Evolutionary conservation across 1,284 basidiomycete species (phyloP).

Genomic region (Malassezia sp.): DNA sequence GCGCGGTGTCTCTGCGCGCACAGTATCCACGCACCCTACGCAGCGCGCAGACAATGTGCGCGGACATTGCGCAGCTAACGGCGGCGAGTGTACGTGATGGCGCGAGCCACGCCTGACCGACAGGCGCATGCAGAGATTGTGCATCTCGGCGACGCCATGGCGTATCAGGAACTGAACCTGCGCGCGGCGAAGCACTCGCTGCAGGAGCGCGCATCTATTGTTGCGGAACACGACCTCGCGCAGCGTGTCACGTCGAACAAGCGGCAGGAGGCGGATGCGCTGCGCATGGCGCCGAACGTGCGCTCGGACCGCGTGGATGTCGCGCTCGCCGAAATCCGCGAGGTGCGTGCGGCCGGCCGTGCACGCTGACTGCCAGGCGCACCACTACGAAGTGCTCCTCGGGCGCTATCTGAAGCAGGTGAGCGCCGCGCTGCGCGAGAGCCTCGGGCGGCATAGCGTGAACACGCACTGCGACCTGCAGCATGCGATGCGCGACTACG

Average conservation of each 20-base stretch:
- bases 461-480: conserved; percentile 37
- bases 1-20: background rate
- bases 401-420: conserved; percentile 24
- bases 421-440: conserved; percentile 22
- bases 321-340: conserved; percentile 31
- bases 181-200: conserved; percentile 34
- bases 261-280: conserved; percentile 28
- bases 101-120: background rate
- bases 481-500: conserved; percentile 27
- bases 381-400: conserved; percentile 25
- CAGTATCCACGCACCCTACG: conserved; percentile 8
- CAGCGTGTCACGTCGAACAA: conserved; percentile 26
- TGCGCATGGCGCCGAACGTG: conserved; percentile 22
- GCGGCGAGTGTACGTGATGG: background rate
- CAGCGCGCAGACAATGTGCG: conserved; percentile 1
- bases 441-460: conserved; percentile 30
- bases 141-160: conserved; percentile 28
- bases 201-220: conserved; percentile 35
- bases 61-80: background rate
- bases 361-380: conserved; percentile 14
- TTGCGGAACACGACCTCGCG: conserved; percentile 35
- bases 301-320: conserved; percentile 30
- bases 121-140: conserved; percentile 10
- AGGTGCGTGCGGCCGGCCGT: conserved; percentile 5
- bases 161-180: conserved; percentile 36